These are phyloP conservation scores for Russula griseocarnosa DNA, from an alignment of 768 basidiomycete species.

Conservation along the genomic window DNA sequence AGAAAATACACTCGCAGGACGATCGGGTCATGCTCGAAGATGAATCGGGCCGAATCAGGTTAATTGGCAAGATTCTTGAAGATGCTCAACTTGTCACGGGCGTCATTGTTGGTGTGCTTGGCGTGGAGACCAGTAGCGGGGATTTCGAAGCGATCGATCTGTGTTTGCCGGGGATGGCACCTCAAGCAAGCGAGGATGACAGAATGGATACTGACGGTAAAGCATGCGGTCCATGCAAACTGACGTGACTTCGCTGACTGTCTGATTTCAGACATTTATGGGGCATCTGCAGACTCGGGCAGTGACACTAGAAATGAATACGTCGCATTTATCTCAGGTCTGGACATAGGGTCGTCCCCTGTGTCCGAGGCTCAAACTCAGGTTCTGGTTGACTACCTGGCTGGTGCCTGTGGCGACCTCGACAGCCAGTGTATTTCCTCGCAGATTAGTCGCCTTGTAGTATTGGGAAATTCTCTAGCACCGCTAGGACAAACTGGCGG, in stretches of 20 bases:
- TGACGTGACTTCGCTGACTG: conserved; percentile 19
- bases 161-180: conserved; percentile 80
- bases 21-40: conserved; percentile 92
- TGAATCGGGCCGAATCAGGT: conserved; percentile 86
- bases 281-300: neutral
- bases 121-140: conserved; percentile 82
- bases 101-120: conserved; percentile 83
- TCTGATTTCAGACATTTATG: conserved; percentile 4
- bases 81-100: conserved; percentile 78
- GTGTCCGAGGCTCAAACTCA: conserved; percentile 70
- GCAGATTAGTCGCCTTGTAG: conserved; percentile 77
- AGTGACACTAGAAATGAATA: conserved; percentile 47
- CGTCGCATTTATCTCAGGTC: conserved; percentile 82
- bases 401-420: conserved; percentile 72
- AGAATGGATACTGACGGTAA: conserved; percentile 70
- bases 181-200: conserved; percentile 44
- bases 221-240: conserved; percentile 28
- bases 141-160: conserved; percentile 93
- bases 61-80: conserved; percentile 71
- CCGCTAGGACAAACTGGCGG: conserved; percentile 40
- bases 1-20: conserved; percentile 70
- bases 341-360: conserved; percentile 66
- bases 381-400: conserved; percentile 85
- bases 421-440: conserved; percentile 62
- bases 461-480: conserved; percentile 86